A percentile compares a stretch with the other conserved stretches of the same genome.
These are phyloP conservation scores for Pluteus cervinus DNA, from an alignment of 768 basidiomycete species.

Conservation along the genomic window DNA sequence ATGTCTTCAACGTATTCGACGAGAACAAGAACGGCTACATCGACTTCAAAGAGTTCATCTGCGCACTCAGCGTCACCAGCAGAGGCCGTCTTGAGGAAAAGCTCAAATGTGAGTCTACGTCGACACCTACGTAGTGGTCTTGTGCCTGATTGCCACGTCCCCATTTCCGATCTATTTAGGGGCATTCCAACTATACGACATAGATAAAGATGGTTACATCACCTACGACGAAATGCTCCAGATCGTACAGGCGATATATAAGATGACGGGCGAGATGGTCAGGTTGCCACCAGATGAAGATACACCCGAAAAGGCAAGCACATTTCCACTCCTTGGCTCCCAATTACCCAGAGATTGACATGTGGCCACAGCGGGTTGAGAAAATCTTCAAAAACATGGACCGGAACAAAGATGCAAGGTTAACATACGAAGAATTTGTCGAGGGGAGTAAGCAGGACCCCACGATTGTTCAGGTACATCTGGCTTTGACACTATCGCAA, in stretches of 20 bases:
- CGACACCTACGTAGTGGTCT: too few relatives aligned
- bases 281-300: conserved; percentile 97
- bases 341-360: conserved; percentile 7
- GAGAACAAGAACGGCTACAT: conserved; percentile 94
- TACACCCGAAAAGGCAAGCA: conserved; percentile 91
- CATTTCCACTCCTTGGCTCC: conserved; percentile 5
- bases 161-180: conserved; percentile 44
- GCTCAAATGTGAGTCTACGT: conserved; percentile 75
- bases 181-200: conserved; percentile 99
- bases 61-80: conserved; percentile 91
- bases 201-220: conserved; percentile 96
- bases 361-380: conserved; percentile 75
- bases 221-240: conserved; percentile 99
- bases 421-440: conserved; percentile 96
- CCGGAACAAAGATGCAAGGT: conserved; percentile 84
- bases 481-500: neutral
- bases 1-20: conserved; percentile 98
- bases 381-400: conserved; percentile 99
- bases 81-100: conserved; percentile 95
- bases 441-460: conserved; percentile 99
- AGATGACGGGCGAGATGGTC: conserved; percentile 99
- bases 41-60: conserved; percentile 99
- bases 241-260: conserved; percentile 98
- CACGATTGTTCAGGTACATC: conserved; percentile 87
- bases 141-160: conserved; percentile 7